These are phyloP conservation scores for Microcos paniculata DNA, from an alignment of 345 rosid species.

Conservation along the genomic window DNA sequence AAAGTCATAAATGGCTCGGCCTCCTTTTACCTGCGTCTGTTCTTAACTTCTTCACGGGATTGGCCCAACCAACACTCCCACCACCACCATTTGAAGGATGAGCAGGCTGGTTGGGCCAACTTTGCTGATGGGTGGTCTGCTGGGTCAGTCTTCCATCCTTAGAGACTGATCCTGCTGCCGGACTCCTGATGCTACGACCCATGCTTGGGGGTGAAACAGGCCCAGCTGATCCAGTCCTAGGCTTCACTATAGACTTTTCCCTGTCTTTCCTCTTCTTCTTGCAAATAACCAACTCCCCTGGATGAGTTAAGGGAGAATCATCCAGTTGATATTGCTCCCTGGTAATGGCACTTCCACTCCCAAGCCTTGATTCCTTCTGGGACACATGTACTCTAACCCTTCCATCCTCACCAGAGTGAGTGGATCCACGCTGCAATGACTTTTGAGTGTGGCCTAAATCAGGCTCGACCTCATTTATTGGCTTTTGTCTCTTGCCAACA, in stretches of 20 bases:
- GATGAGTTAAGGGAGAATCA: conserved; percentile 73
- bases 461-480: conserved; percentile 54
- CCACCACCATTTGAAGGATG: conserved; percentile 57
- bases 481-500: conserved; percentile 59
- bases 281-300: conserved; percentile 93
- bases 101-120: conserved; percentile 65
- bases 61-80: conserved; percentile 92
- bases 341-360: conserved; percentile 44
- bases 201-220: conserved; percentile 80
- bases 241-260: conserved; percentile 64
- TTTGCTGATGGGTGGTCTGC: conserved; percentile 57
- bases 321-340: conserved; percentile 57
- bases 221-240: conserved; percentile 63
- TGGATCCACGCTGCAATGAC: conserved; percentile 47
- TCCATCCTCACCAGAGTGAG: conserved; percentile 49
- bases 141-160: conserved; percentile 55
- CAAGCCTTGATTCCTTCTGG: conserved; percentile 68
- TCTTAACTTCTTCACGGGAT: conserved; percentile 95
- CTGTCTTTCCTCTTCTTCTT: conserved; percentile 99
- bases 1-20: conserved; percentile 73
- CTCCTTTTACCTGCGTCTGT: conserved; percentile 93
- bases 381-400: conserved; percentile 70
- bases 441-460: conserved; percentile 55
- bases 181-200: conserved; percentile 63
- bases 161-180: conserved; percentile 42